Evolutionary conservation across 331 rosid genomes (phyloP), one percentile per base, ranked within the genome.

Genomic region (Quercus phellos): DNA sequence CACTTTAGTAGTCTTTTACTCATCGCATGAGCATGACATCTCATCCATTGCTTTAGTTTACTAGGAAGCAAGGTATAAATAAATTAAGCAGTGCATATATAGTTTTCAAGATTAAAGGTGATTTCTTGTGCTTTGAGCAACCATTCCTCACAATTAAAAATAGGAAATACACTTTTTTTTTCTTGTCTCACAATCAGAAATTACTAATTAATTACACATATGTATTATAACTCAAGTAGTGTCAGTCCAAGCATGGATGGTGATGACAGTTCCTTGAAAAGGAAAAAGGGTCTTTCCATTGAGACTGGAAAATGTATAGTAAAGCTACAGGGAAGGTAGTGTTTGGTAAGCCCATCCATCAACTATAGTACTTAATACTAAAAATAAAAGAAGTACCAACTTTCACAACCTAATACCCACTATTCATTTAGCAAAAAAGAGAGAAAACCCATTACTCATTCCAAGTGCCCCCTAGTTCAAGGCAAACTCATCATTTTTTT

Each of bases 211-310:
- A 38, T 38, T 8, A 2, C 46, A 38, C 46, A 2, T 7, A 7
- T 38, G 46, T 38, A 38, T 38, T 38, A 8, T 38, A 13, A 46
- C 53, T 46, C 53, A 46, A 10, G 38, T 14, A 29, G n/a, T 61
- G 38, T 61, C 21, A 4, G 19, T 14, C 21, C 16, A 61, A 17
- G 4, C 10, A 27, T 34, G 42, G 21, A 64, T 59, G 77, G 11
- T n/a, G 38, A 71, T 76, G 71, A 73, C n/a, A 5, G 34, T 77
- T 74, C 67, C 82, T 80, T 30, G 38, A 8, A 56, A 77, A 32
- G 72, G 19, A 34, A 70, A 79, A 54, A 72, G 32, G 80, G 68
- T 21, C 51, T 32, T 46, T 46, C 21, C 18, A 43, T 51, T 16
- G 29, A 2, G 71, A 77, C 54, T 58, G 32, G 43, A 6, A 59